These are phyloP conservation scores for Fusarium gaditjirri DNA, from an alignment of 2,329 filamentous ascomycete genomes.

Conservation along the genomic window DNA sequence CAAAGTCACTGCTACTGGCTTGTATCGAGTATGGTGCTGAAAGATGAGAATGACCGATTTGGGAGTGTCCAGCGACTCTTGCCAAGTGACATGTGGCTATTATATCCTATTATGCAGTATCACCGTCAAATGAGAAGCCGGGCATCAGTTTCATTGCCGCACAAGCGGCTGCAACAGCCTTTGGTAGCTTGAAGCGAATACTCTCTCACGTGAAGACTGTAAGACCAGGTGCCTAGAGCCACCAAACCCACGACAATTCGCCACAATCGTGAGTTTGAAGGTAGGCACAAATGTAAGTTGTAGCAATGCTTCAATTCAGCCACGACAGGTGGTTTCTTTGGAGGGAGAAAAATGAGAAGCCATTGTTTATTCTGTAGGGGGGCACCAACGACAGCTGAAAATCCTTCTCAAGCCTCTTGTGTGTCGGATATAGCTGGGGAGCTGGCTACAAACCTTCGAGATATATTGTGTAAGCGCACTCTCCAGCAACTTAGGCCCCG, in stretches of 20 bases:
- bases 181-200: neutral
- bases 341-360: neutral
- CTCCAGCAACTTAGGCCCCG: neutral
- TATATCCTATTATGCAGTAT: neutral
- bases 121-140: neutral
- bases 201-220: neutral
- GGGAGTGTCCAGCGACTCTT: neutral
- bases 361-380: neutral
- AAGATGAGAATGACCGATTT: neutral
- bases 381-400: too few relatives aligned
- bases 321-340: neutral
- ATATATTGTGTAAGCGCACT: neutral
- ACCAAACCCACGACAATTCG: neutral
- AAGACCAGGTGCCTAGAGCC: neutral
- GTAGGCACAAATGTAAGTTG: neutral
- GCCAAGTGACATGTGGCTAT: neutral
- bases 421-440: neutral
- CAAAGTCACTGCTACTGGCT: neutral
- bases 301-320: neutral
- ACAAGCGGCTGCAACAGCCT: neutral
- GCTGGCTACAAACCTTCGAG: neutral
- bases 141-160: neutral
- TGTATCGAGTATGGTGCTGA: neutral
- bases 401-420: neutral
- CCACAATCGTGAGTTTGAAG: neutral